Evolutionary conservation across 2,329 filamentous ascomycete genomes (phyloP), one percentile per base, ranked within the genome.

Genomic region (Canariomyces notabilis): DNA sequence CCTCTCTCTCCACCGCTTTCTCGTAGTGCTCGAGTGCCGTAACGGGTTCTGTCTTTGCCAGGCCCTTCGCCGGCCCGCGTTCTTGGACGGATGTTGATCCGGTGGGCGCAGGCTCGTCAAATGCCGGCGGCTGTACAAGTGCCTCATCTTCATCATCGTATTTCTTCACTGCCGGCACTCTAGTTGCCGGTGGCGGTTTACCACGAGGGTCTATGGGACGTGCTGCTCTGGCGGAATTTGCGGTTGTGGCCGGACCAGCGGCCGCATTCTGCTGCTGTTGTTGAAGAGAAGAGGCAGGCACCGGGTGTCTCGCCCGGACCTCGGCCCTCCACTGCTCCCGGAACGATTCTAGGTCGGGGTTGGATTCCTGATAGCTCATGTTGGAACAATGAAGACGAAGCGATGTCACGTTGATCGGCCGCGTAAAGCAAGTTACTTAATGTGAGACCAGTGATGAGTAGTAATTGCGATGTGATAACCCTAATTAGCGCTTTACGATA

Each of bases 21-120:
- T 97, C 93, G 59, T 93, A 97, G 64, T 95, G 87, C 58, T 97
- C 93, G 14, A 98, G 68, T 1, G 93, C 93, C 9, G 90, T 87
- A 18, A 73, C 71, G 4, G 86, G 86, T 56, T 85, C 66, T 46
- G 56, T 64, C 9, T 29, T 47, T 4, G 39, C 33, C 8, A 46
- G 23, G n/a, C 39, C 60, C 33, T 54, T 50, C 12, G 56, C 59
- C 38, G 64, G 59, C 21, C 57, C 52, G 22, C 49, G 34, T 4
- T 50, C 56, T 19, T 48, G 62, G 21, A 37, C 9, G 5, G 23
- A 6, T 26, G 42, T 42, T 20, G 45, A 54, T 15, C 52, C 36
- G 21, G 38, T 35, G 12, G 48, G 43, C 36, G 43, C 59, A 16
- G 59, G 53, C 6, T 65, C 65, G 40, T 70, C 67, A 52, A 71